Evolutionary conservation across 768 basidiomycete genomes (phyloP).

Genomic region (Piloderma croceum): DNA sequence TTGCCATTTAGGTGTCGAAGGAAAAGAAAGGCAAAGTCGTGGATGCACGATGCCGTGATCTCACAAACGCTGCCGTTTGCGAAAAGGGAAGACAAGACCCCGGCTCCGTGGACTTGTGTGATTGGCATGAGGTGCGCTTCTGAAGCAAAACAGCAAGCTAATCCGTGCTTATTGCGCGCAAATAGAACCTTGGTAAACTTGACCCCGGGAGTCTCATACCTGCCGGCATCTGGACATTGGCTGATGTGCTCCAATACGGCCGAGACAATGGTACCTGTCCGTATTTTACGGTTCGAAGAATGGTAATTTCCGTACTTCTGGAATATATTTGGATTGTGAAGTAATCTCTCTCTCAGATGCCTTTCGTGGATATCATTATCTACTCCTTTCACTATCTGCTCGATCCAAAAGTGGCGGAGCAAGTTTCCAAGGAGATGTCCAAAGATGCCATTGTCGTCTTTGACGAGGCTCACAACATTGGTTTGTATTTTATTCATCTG

Average conservation of each 20-base stretch:
- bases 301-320: constrained; percentile 47
- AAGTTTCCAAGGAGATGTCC: constrained; percentile 95
- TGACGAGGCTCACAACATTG: constrained; percentile 99
- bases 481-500: constrained; percentile 23
- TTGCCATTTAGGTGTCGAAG: constrained; percentile 68
- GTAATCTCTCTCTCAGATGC: constrained; percentile 68
- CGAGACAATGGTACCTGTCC: constrained; percentile 84
- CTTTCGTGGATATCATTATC: constrained; percentile 92
- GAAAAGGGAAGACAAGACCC: constrained; percentile 83
- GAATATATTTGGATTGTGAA: constrained; percentile 8
- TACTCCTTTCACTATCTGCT: constrained; percentile 99
- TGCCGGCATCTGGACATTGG: constrained; percentile 88
- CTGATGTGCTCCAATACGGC: constrained; percentile 86
- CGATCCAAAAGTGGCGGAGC: constrained; percentile 98
- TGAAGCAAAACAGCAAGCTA: not conserved
- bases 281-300: constrained; percentile 92
- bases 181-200: constrained; percentile 72
- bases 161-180: constrained; percentile 3
- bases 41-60: constrained; percentile 92
- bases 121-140: constrained; percentile 86
- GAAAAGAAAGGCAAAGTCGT: constrained; percentile 99
- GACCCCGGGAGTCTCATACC: constrained; percentile 82
- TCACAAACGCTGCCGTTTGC: constrained; percentile 79
- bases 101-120: constrained; percentile 85
- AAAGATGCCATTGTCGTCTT: constrained; percentile 99